Evolutionary conservation across 169 alveolate genomes (phyloP), one percentile per base, ranked within the genome.

Genomic region (Plasmodium vivax): DNA sequence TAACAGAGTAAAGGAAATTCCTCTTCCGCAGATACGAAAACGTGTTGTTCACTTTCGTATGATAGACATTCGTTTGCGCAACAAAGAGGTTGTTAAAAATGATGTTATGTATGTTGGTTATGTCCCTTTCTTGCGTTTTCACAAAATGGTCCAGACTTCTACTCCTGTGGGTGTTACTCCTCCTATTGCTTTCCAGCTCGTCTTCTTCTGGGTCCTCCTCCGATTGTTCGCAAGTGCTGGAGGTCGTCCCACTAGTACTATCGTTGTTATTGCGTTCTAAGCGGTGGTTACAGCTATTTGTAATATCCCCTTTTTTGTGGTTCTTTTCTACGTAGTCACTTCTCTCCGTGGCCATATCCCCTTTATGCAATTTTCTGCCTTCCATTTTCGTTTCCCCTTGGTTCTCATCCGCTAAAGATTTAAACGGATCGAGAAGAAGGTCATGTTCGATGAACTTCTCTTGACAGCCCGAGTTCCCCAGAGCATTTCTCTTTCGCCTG

Each of bases 401-500:
- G 36, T 56, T 90, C 30, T 79, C 73, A 56, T 80, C 77, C 7
- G n/a, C 51, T 12, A 45, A 27, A 8, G 94, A 80, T 32, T 68
- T 79, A 80, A 90, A 90, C 1, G 94, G 94, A 23, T 90, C 94
- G n/a, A 62, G 45, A 12, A 90, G 41, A 8, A 80, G 58, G 19
- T 43, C 82, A 80, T 90, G 94, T 30, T 90, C 94, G 71, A 90
- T 90, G 74, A 90, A 90, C 34, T 80, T 90, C 62, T 90, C 91
- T 7, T 71, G 91, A 90, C 75, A 58, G 34, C 16, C n/a, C 2
- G 58, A 5, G 47, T 8, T n/a, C 3, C 38, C 51, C 27, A n/a
- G 36, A 10, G 82, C 3, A 23, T 74, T 85, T 19, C 36, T 90
- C 54, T 34, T 88, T 23, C 30, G 68, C 38, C 54, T 79, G 9